Evolutionary conservation across 441 rosid species (phyloP).

Genomic region (Macaranga tanarius): DNA sequence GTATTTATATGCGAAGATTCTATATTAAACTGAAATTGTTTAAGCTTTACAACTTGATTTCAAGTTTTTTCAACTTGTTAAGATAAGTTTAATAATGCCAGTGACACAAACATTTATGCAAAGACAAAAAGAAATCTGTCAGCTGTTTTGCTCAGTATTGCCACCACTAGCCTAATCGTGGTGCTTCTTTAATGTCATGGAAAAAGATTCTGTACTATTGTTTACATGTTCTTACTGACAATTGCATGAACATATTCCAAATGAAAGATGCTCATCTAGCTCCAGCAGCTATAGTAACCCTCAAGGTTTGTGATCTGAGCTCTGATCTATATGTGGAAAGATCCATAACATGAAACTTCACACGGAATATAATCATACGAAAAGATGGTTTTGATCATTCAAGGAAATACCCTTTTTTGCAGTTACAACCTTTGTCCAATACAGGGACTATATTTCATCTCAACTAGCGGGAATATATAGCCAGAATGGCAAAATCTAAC

Average conservation of each 20-base stretch:
- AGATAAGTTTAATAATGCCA: constrained; percentile 8
- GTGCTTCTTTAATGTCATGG: background rate
- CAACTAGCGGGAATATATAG: background rate
- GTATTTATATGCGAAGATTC: background rate
- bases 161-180: too few species aligned
- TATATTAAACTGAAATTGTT: background rate
- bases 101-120: constrained; percentile 14
- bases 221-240: background rate
- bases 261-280: background rate
- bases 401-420: background rate
- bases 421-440: constrained; percentile 8
- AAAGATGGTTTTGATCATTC: background rate
- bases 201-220: background rate
- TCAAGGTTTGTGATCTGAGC: background rate
- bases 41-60: background rate
- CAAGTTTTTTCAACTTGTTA: background rate
- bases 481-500: background rate
- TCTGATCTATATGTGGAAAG: background rate
- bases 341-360: background rate
- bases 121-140: background rate
- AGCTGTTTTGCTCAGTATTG: background rate
- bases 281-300: background rate
- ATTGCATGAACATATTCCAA: background rate
- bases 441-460: background rate
- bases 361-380: background rate